Evolutionary conservation across 495 filamentous ascomycete genomes (phyloP), one percentile per base, ranked within the genome.

Genomic region (Polyplosphaeria fusca): DNA sequence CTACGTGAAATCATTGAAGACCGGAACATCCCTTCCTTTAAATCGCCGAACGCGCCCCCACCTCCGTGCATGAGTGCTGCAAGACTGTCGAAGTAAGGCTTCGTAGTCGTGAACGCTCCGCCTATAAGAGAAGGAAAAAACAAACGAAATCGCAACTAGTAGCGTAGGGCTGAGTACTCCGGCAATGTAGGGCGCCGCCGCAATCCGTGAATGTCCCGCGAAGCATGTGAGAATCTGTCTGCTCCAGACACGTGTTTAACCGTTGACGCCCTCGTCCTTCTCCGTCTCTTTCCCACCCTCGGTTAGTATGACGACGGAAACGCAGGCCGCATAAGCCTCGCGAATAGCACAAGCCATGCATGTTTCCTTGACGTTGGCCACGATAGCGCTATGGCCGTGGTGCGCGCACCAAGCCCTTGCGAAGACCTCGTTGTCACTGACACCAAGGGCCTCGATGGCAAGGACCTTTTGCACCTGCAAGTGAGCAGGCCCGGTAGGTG

Each of bases 341-440:
- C 86, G 72, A 40, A 89, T 81, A 26, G 83, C 81, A 65, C 86
- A 89, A 18, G 82, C 78, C 75, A 87, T 79, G 67, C 85, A 89
- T n/a, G 85, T 88, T 71, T 71, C 75, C 43, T 77, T 73, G 44
- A 85, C 63, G 70, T 87, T 82, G 20, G 84, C 83, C 27, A 86
- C 79, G 18, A 89, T 68, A 0, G 84, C 85, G 40, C 76, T 79
- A 49, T 86, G 67, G 19, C 86, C 86, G 79, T 83, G 84, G 55
- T 85, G 82, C 57, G 80, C 74, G 61, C 83, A 87, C 85, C 85
- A 88, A 39, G 86, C 86, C 45, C 86, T 71, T 1, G 83, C 84
- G 62, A 89, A 76, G 13, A 89, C 85, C 68, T 87, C 86, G 55
- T 87, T 88, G 67, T 89, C 86, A 42, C 68, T 69, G 24, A 83